Evolutionary conservation across 208 protist species (phyloP).

Genomic region (Endotrypanum monterogeii): DNA sequence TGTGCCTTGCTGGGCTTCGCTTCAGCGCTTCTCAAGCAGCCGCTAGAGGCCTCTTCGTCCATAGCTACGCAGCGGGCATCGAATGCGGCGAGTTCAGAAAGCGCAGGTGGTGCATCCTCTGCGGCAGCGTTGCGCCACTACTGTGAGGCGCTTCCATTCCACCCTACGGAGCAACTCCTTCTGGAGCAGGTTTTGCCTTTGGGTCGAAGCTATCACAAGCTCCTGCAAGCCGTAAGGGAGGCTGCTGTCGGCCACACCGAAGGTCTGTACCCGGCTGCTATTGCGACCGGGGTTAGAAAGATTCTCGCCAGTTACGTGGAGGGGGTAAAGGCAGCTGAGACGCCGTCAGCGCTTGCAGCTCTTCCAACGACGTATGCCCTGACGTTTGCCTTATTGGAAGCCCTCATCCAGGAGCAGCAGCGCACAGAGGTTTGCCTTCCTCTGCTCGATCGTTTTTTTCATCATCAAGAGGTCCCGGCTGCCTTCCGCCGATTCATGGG

Average conservation of each 20-base stretch:
- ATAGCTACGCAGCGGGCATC: background rate
- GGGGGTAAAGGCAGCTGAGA: constrained; percentile 40
- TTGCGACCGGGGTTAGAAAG: constrained; percentile 45
- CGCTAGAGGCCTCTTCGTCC: constrained; percentile 1
- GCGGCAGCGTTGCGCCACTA: constrained; percentile 8
- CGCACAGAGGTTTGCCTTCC: constrained; percentile 27
- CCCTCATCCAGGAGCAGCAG: constrained; percentile 34
- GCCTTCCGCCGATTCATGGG: constrained; percentile 61
- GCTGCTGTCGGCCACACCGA: constrained; percentile 48
- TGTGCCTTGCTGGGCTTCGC: constrained; percentile 76
- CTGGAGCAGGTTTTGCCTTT: constrained; percentile 58
- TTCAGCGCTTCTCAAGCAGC: constrained; percentile 44
- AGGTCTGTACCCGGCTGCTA: constrained; percentile 55
- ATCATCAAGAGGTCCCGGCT: constrained; percentile 55
- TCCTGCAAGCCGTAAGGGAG: constrained; percentile 40
- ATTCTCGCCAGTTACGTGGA: constrained; percentile 60
- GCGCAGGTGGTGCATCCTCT: background rate
- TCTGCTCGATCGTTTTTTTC: constrained; percentile 50
- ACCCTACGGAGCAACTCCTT: constrained; percentile 68
- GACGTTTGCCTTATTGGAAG: constrained; percentile 47
- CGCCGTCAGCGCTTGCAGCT: constrained; percentile 40
- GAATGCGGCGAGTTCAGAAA: background rate
- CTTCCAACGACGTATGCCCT: constrained; percentile 49
- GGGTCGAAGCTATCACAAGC: constrained; percentile 40
- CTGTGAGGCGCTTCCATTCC: constrained; percentile 38